Conservation (phyloP, 148 eudicot genomes). For the Diospyros kaki region DNA sequence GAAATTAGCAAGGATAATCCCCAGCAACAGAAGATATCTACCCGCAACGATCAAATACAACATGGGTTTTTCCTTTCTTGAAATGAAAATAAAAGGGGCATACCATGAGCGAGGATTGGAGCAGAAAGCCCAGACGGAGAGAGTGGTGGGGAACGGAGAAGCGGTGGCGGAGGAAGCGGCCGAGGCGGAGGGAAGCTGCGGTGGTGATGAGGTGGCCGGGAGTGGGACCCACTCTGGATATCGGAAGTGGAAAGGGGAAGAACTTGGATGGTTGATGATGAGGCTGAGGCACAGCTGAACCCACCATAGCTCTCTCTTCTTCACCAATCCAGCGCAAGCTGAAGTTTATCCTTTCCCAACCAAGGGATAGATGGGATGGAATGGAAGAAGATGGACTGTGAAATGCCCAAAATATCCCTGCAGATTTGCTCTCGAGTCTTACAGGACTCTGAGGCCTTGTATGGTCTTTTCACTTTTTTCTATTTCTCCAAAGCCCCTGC, state of each 20-base stretch:
- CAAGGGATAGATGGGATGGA: not conserved
- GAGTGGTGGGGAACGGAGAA: slow-evolving; percentile 22
- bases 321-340: too few relatives aligned
- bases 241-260: slow-evolving; percentile 9
- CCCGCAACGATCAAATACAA: not conserved
- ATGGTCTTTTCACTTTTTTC: too few relatives aligned
- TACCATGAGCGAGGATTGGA: slow-evolving; percentile 44
- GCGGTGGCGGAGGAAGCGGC: slow-evolving; percentile 35
- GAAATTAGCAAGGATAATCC: not conserved
- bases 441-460: too few relatives aligned
- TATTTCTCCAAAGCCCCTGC: too few relatives aligned
- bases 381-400: not conserved
- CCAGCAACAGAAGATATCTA: not conserved
- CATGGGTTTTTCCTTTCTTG: not conserved
- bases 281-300: slow-evolving; percentile 19
- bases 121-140: slow-evolving; percentile 28
- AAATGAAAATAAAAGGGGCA: too few relatives aligned
- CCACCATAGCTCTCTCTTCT: slow-evolving; percentile 13
- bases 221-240: slow-evolving; percentile 28
- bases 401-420: not conserved
- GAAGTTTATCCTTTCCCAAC: not conserved
- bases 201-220: slow-evolving; percentile 43
- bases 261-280: slow-evolving; percentile 18
- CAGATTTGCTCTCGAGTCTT: not conserved
- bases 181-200: slow-evolving; percentile 54